phyloP scores from a whole-genome alignment of 352 stramenopile genomes.

The Peronospora farinosa region DNA sequence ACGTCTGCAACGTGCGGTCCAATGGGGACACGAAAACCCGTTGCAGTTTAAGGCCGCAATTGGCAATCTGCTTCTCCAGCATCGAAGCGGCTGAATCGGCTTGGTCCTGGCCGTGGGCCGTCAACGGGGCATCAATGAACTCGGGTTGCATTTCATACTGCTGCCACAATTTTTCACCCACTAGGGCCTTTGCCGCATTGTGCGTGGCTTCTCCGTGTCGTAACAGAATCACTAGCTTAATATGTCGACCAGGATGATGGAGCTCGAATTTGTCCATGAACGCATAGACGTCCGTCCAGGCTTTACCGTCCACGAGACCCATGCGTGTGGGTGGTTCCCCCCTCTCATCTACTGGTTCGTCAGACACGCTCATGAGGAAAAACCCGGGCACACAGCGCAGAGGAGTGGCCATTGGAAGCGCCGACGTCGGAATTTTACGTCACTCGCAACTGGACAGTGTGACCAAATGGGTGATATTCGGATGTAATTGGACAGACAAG shows the following conservation, averaged over 20 bases:
- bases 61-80: constrained; percentile 38
- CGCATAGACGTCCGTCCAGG: constrained; percentile 34
- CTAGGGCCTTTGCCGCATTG: constrained; percentile 56
- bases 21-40: constrained; percentile 60
- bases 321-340: constrained; percentile 34
- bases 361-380: constrained; percentile 36
- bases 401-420: constrained; percentile 1
- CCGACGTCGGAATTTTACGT: neutral
- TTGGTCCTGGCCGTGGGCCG: constrained; percentile 34
- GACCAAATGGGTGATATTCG: neutral
- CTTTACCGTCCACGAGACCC: constrained; percentile 35
- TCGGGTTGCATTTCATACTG: constrained; percentile 41
- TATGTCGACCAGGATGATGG: constrained; percentile 11
- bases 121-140: constrained; percentile 61
- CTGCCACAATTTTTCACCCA: constrained; percentile 45
- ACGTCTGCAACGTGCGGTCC: constrained; percentile 61
- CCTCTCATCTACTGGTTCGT: constrained; percentile 30
- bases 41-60: constrained; percentile 45
- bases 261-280: constrained; percentile 30
- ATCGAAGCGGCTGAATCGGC: constrained; percentile 29
- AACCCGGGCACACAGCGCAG: constrained; percentile 36
- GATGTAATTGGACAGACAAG: neutral
- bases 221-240: constrained; percentile 57
- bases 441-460: neutral
- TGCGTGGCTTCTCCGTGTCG: constrained; percentile 63